phyloP scores from a whole-genome alignment of 106 monocot species.

The Hemerocallis citrina region DNA sequence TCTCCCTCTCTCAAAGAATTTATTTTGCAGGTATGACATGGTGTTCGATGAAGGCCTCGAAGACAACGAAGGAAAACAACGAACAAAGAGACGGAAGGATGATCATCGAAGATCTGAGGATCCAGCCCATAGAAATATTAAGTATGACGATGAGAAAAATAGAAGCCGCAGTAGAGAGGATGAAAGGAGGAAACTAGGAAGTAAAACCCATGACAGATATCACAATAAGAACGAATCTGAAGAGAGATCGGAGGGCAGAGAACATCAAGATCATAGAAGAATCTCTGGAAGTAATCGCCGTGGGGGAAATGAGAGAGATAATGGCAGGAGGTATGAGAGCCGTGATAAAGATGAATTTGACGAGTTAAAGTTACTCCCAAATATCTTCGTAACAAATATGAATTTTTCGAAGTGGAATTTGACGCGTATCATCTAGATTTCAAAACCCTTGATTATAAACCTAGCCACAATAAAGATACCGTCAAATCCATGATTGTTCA shows the following conservation, averaged over 20 bases:
- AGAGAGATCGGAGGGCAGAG: neutral
- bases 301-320: neutral
- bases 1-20: too few relatives aligned
- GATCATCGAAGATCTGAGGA: constrained; percentile 8
- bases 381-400: too few relatives aligned
- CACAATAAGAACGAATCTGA: neutral
- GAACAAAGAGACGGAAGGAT: constrained; percentile 15
- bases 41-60: constrained; percentile 52
- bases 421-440: too few relatives aligned
- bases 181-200: constrained; percentile 9
- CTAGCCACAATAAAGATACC: too few relatives aligned
- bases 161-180: constrained; percentile 6
- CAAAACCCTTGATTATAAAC: too few relatives aligned
- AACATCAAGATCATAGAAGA: constrained; percentile 11
- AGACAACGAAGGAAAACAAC: constrained; percentile 14
- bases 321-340: constrained; percentile 1
- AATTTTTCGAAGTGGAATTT: too few relatives aligned
- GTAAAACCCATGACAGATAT: neutral
- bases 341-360: constrained; percentile 3
- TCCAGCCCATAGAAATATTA: constrained; percentile 11
- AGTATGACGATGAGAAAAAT: constrained; percentile 10
- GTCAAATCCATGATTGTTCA: too few relatives aligned
- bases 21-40: constrained; percentile 54
- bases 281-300: constrained; percentile 11
- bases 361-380: too few relatives aligned